phyloP scores from a whole-genome alignment of 495 filamentous ascomycete species.

The Annulohypoxylon moriforme region DNA sequence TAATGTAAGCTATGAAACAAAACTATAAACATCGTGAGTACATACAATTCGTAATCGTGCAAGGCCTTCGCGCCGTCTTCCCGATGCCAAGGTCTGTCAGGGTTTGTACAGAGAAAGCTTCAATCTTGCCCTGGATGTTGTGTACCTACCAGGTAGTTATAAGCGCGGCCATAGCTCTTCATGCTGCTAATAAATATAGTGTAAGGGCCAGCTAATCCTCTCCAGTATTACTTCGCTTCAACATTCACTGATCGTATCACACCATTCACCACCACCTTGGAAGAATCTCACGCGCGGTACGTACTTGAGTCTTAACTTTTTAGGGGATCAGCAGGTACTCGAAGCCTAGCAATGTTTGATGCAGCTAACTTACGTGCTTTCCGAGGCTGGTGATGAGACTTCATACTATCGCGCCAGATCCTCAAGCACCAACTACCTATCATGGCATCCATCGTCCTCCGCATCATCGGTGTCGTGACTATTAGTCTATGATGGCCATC shows the following conservation, averaged over 20 bases:
- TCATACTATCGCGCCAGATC: constrained; percentile 44
- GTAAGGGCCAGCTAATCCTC: background rate
- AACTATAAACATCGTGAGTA: background rate
- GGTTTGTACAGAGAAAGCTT: background rate
- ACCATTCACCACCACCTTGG: constrained; percentile 34
- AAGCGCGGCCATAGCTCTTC: background rate
- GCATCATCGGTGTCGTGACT: constrained; percentile 42
- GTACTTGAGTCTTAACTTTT: constrained; percentile 23
- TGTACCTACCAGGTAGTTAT: background rate
- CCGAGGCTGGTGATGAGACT: background rate
- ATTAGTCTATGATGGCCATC: constrained; percentile 32
- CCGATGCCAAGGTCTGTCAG: constrained; percentile 3
- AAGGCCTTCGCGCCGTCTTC: background rate
- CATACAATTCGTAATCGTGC: constrained; percentile 5
- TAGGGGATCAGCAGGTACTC: constrained; percentile 6
- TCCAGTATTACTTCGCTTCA: too few species aligned
- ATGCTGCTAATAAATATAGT: background rate
- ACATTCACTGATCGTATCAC: background rate
- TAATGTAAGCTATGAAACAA: constrained; percentile 10
- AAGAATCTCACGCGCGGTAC: constrained; percentile 32
- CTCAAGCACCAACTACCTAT: constrained; percentile 53
- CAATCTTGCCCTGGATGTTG: background rate
- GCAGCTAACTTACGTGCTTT: constrained; percentile 17
- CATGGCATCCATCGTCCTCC: constrained; percentile 46
- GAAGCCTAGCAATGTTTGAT: background rate